Base-by-base conservation (phyloP, 805 yeast genomes). In the Yarrowia sp. region DNA sequence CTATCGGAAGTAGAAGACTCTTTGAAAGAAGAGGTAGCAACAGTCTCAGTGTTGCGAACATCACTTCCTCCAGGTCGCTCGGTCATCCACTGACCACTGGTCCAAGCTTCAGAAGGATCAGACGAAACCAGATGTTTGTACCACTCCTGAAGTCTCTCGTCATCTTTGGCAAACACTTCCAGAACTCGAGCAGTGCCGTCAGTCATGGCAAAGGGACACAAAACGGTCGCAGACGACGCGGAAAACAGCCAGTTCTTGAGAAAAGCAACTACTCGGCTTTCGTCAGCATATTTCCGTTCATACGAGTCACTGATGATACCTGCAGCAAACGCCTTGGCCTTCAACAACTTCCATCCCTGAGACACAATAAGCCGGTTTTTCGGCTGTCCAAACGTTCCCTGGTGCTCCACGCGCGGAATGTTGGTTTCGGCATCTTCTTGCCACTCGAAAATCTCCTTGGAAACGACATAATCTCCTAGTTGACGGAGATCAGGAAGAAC, bases 81-180 rank as follows among this genome's bases (percentile, higher is more conserved):
- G 0, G 75, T 73, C 75, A 73, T 73, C 75, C 75, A 73, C 54
- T 73, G 75, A 11, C 75, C 76, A 3, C 75, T 70, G n/a, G 72
- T 73, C 76, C 76, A 73, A 8, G 68, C 69, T 21, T 46, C n/a
- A 8, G 22, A 21, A 1, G 75, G 75, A 41, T 73, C 74, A 14
- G 72, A 65, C 1, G 71, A 54, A 5, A 67, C 71, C 19, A 73
- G 66, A 24, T 66, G 70, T n/a, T 56, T 35, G 46, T 28, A 61
- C 54, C 54, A 46, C 59, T 66, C 61, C 35, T 62, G 71, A 7
- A 67, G 69, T 3, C 59, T 54, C 38, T 65, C 65, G 16, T 36
- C 46, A 12, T 61, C 36, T 2, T 44, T 28, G 8, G 63, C 65
- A 17, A 61, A 62, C 9, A 46, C 51, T 44, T 71, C 75, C 52